A percentile compares a stretch with the other conserved stretches of the same genome.
Conservation (phyloP, 345 rosid species). For the Euphorbia pulcherrima region DNA sequence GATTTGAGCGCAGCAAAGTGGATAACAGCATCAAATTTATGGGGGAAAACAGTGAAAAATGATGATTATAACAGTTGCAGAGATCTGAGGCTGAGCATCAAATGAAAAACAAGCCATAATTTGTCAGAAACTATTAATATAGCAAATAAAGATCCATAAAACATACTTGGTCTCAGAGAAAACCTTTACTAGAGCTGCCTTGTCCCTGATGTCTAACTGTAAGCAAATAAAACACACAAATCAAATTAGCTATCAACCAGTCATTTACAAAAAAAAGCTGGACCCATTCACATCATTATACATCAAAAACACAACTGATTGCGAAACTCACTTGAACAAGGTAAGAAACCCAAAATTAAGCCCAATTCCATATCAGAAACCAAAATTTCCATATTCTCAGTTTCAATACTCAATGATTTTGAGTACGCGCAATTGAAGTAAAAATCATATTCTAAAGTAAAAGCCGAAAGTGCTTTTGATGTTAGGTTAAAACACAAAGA, state of each 20-base stretch:
- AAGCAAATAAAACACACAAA: conserved; percentile 19
- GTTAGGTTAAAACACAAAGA: background rate
- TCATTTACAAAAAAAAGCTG: conserved; percentile 3
- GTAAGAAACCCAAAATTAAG: background rate
- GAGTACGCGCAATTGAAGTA: background rate
- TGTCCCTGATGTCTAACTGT: conserved; percentile 89
- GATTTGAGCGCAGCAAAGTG: conserved; percentile 99
- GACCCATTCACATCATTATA: conserved; percentile 5
- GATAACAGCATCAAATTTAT: conserved; percentile 92
- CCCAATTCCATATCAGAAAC: background rate
- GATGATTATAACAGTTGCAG: background rate
- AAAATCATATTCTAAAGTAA: background rate
- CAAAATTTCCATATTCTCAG: background rate
- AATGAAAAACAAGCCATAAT: background rate
- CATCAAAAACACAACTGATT: background rate
- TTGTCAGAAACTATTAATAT: background rate
- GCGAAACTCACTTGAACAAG: background rate
- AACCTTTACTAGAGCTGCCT: conserved; percentile 64
- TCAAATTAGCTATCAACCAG: conserved; percentile 5
- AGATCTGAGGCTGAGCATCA: background rate
- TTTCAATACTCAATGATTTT: background rate
- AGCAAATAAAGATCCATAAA: conserved; percentile 6
- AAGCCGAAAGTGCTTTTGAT: background rate
- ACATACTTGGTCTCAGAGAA: conserved; percentile 47
- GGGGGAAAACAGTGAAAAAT: conserved; percentile 3